These are phyloP conservation scores for Phyllosticta citriasiana DNA, from an alignment of 2,329 filamentous ascomycete species.

Conservation along the genomic window DNA sequence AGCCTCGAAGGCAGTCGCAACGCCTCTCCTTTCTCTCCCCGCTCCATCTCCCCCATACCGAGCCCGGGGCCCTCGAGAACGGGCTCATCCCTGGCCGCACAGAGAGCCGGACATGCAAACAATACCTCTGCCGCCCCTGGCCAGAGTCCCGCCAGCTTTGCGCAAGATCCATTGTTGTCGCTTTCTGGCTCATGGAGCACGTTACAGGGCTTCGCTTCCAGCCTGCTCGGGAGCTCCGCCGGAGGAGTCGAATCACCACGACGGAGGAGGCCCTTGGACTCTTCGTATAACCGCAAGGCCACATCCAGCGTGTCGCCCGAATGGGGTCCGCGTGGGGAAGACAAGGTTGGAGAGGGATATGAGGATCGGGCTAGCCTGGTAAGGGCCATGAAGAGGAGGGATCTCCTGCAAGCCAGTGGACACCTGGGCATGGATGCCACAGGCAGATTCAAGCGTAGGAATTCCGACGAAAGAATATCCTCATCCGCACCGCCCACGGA, in stretches of 20 bases:
- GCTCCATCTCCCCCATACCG: slow-evolving; percentile 34
- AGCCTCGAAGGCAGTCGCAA: slow-evolving; percentile 14
- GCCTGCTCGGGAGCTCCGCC: slow-evolving; percentile 29
- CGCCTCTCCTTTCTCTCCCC: slow-evolving; percentile 28
- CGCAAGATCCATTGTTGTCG: slow-evolving; percentile 20
- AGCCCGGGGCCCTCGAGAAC: slow-evolving; percentile 25
- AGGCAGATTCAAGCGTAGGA: slow-evolving; percentile 52
- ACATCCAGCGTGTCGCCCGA: slow-evolving; percentile 32
- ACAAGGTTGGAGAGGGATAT: slow-evolving; percentile 34
- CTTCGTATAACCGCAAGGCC: slow-evolving; percentile 19
- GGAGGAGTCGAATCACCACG: slow-evolving; percentile 17
- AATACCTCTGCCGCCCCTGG: neutral
- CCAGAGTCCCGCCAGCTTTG: slow-evolving; percentile 12
- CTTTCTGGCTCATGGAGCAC: slow-evolving; percentile 38
- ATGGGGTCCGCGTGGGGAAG: slow-evolving; percentile 37
- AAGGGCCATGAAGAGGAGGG: slow-evolving; percentile 40
- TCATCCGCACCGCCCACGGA: slow-evolving; percentile 42
- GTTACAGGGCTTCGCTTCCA: slow-evolving; percentile 40
- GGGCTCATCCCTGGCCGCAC: slow-evolving; percentile 16
- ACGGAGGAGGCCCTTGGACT: slow-evolving; percentile 22
- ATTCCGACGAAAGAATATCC: slow-evolving; percentile 51
- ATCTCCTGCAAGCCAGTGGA: slow-evolving; percentile 35
- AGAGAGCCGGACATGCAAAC: neutral
- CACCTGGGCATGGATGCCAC: slow-evolving; percentile 32
- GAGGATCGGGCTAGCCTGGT: slow-evolving; percentile 38